Evolutionary conservation across 176 grass and related monocot genomes (phyloP), one percentile per base, ranked within the genome.

Genomic region (Oryza longistaminata): DNA sequence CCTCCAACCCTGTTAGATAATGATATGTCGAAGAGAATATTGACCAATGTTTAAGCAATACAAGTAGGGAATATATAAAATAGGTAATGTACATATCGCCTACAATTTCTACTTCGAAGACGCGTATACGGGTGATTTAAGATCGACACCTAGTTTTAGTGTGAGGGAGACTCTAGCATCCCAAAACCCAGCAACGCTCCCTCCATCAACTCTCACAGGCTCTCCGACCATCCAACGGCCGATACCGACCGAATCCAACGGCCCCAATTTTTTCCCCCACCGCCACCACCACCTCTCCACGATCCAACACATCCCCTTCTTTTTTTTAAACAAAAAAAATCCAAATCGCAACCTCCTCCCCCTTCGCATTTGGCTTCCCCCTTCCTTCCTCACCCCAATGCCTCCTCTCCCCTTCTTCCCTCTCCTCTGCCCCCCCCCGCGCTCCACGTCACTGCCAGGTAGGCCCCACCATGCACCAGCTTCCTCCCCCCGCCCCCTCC

Each of bases 401-500:
- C 21, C 43, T 3, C 74, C 15, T 8, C 34, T 40, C 39, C 11
- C 68, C 35, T 27, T 37, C 35, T 27, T 50, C 72, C 19, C 10
- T 21, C 82, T 25, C 15, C 21, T 9, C 29, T 37, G 12, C 11
- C 14, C 33, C 11, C 14, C 33, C 45, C 50, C 24, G 19, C 6
- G 6, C 27, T 45, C 66, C 70, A 26, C 68, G 70, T 19, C 81
- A 71, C 85, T 87, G 76, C 81, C 76, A 76, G 29, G 75, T 87
- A 76, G 89, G 78, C 70, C 75, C 81, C 75, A 40, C 85, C 76
- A 90, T 91, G 81, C 65, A 72, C 80, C 88, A 79, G 81, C 87
- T 84, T 22, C 70, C 83, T 26, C 70, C 87, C 9, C 79, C 70
- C 68, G 1, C 82, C 45, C 67, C 83, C 26, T 39, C 84, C 35